These are phyloP conservation scores for Auriscalpium orientale DNA, from an alignment of 768 basidiomycete genomes.

Conservation along the genomic window DNA sequence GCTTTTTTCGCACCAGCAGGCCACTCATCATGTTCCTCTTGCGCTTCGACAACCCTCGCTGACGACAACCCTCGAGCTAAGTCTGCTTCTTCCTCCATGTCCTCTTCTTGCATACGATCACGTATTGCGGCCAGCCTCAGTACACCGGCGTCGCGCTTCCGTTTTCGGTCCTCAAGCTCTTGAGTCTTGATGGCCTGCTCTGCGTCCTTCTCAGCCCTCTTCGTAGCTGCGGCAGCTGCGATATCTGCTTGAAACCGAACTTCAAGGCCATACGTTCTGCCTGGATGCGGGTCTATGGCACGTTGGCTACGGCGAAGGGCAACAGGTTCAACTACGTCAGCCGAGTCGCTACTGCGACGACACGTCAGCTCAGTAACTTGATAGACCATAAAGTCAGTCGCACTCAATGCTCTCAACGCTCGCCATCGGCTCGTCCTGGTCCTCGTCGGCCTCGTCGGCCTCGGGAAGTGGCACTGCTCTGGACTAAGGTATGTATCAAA, in stretches of 20 bases:
- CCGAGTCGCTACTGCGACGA: not conserved
- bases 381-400: not conserved
- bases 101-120: not conserved
- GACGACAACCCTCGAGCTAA: not conserved
- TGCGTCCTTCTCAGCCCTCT: not conserved
- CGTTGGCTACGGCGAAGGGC: not conserved
- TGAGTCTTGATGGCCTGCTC: not conserved
- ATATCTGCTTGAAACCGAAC: not conserved
- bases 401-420: too few species aligned
- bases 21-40: too few species aligned
- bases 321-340: not conserved
- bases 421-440: too few species aligned
- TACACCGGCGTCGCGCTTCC: not conserved
- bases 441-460: too few species aligned
- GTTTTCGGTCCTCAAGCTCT: too few species aligned
- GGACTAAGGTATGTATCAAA: too few species aligned
- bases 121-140: not conserved
- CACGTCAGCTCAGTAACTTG: not conserved
- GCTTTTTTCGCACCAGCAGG: too few species aligned
- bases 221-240: not conserved
- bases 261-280: not conserved
- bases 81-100: not conserved
- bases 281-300: not conserved
- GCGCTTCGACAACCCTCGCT: not conserved
- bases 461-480: too few species aligned